Percentiles rank a stretch among this genome's conserved stretches.
Conservation (phyloP, 225 moss, liverwort and hornwort genomes). For the Sphagnum tenellum region DNA sequence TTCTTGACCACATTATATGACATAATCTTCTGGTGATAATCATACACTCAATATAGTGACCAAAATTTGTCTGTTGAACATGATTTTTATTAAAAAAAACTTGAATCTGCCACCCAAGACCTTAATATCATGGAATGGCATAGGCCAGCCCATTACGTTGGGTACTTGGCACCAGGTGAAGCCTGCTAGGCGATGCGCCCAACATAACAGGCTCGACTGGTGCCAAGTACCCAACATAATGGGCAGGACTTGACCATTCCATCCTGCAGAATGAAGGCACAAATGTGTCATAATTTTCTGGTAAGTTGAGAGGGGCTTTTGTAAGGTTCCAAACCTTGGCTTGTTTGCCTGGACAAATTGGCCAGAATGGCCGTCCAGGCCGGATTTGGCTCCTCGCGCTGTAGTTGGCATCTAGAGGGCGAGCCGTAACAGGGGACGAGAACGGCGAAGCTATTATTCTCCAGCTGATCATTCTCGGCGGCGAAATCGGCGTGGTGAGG, state of each 20-base stretch:
- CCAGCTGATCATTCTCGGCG: conserved; percentile 21
- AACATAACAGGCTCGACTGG: no score
- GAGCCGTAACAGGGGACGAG: conserved; percentile 53
- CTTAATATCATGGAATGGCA: no score
- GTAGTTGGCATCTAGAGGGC: conserved; percentile 10
- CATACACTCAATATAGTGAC: no score
- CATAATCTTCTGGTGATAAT: no score
- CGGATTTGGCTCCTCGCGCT: conserved; percentile 10
- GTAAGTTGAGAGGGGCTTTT: no score
- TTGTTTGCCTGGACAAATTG: conserved; percentile 20
- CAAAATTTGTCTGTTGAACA: no score
- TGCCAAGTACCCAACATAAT: not conserved
- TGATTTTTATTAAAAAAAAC: no score
- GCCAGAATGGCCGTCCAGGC: conserved; percentile 16
- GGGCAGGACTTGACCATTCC: not conserved
- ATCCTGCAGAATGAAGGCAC: not conserved
- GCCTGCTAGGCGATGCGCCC: no score
- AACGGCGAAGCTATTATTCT: conserved; percentile 44
- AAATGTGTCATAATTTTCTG: not conserved
- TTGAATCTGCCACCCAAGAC: no score
- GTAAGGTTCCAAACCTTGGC: conserved; percentile 15
- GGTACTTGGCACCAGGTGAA: no score
- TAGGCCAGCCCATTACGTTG: no score
- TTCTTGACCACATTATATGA: no score
- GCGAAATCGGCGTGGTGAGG: conserved; percentile 43